These are phyloP conservation scores for Aspergillus viridinutans DNA, from an alignment of 2,329 filamentous ascomycete genomes.

Conservation along the genomic window DNA sequence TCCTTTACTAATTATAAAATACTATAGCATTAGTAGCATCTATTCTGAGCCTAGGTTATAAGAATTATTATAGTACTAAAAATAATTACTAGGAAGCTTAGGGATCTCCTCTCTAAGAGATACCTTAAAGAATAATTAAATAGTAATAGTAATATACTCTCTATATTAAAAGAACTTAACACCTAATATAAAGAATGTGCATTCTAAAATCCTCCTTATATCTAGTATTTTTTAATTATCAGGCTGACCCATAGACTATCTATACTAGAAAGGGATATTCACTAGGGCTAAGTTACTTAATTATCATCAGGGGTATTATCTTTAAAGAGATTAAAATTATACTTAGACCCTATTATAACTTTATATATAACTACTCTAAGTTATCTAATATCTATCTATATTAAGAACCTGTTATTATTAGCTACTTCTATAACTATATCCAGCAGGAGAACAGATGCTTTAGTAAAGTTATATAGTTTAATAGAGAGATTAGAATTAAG, in stretches of 20 bases:
- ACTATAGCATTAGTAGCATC: no score
- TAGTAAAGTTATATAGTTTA: no score
- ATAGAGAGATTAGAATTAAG: no score
- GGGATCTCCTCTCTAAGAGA: no score
- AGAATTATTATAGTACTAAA: no score
- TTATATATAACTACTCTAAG: constrained; percentile 27
- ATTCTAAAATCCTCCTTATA: neutral
- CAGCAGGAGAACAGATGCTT: constrained; percentile 13
- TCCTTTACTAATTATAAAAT: no score
- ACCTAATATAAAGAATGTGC: neutral
- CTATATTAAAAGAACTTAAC: no score
- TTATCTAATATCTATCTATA: constrained; percentile 24
- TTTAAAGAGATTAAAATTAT: constrained; percentile 13
- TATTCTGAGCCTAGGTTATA: no score
- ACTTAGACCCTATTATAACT: constrained; percentile 19
- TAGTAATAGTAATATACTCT: no score
- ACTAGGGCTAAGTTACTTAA: neutral
- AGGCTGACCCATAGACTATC: neutral
- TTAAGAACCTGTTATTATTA: constrained; percentile 18
- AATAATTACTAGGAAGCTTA: no score
- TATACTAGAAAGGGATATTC: neutral
- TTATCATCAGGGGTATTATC: neutral
- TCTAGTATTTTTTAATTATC: neutral
- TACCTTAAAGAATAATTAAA: no score
- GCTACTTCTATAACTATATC: constrained; percentile 15